phyloP scores from a whole-genome alignment of 495 filamentous ascomycete genomes.

The Neurospora sp. region DNA sequence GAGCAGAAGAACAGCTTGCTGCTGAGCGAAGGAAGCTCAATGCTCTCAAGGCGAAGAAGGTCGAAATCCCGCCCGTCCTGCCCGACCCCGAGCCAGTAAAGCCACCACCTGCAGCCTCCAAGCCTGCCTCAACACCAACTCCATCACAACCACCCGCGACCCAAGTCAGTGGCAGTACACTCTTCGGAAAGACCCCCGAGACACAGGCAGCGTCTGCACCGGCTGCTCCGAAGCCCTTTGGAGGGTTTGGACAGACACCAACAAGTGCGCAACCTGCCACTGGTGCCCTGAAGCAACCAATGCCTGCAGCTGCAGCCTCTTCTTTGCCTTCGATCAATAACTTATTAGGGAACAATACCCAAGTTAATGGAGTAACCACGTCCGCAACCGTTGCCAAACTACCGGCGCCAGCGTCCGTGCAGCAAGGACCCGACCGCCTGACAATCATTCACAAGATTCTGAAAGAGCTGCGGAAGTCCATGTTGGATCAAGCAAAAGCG shows the following conservation, averaged over 20 bases:
- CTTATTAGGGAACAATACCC: neutral
- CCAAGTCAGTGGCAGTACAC: neutral
- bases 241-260: neutral
- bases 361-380: constrained; percentile 5
- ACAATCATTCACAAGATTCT: constrained; percentile 60
- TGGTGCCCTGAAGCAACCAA: neutral
- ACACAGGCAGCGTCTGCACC: neutral
- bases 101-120: constrained; percentile 3
- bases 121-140: constrained; percentile 1
- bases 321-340: neutral
- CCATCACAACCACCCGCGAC: neutral
- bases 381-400: neutral
- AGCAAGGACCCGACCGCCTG: constrained; percentile 33
- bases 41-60: constrained; percentile 31
- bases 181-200: constrained; percentile 2
- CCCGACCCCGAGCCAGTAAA: constrained; percentile 21
- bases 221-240: neutral
- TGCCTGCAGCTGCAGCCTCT: neutral
- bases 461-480: constrained; percentile 57
- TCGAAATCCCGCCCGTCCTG: constrained; percentile 31
- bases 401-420: neutral
- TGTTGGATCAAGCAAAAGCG: constrained; percentile 39
- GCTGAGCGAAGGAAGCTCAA: constrained; percentile 32
- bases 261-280: neutral
- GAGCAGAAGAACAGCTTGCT: constrained; percentile 30